A percentile compares a stretch with the other conserved stretches of the same genome.
Evolutionary conservation across 768 basidiomycete species (phyloP).

Genomic region (Tylopilus felleus): DNA sequence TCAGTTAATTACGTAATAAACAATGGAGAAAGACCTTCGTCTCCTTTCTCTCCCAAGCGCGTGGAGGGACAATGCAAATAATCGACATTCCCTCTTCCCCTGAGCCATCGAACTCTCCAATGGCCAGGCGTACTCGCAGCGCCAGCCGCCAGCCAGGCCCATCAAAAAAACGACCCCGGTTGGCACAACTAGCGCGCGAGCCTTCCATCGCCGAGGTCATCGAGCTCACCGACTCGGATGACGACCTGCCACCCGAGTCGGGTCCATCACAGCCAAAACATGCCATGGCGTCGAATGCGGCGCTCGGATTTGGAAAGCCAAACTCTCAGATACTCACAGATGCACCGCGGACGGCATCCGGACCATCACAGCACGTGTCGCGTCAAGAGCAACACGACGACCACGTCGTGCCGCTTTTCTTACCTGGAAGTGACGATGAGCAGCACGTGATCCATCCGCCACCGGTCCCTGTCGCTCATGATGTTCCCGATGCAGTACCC

Average conservation of each 20-base stretch:
- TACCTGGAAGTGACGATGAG: constrained; percentile 39
- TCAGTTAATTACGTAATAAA: constrained; percentile 20
- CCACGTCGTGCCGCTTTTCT: constrained; percentile 31
- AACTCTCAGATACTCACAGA: constrained; percentile 9
- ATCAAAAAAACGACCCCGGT: constrained; percentile 13
- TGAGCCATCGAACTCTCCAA: constrained; percentile 12
- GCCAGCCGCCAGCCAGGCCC: constrained; percentile 20
- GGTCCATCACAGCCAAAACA: constrained; percentile 7
- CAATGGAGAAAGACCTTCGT: background rate
- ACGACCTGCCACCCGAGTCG: constrained; percentile 23
- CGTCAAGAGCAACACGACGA: background rate
- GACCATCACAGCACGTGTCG: constrained; percentile 11
- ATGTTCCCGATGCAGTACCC: background rate
- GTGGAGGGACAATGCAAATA: constrained; percentile 18
- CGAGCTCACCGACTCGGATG: constrained; percentile 52
- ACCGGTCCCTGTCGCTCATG: background rate
- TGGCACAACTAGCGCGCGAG: background rate
- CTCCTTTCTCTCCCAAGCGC: background rate
- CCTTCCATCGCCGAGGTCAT: constrained; percentile 35
- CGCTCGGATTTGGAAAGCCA: constrained; percentile 14
- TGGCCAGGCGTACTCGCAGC: constrained; percentile 16
- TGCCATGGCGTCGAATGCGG: background rate
- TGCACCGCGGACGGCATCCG: background rate
- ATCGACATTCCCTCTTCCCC: constrained; percentile 28
- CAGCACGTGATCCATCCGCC: background rate